These are phyloP conservation scores for Bjerkandera adusta DNA, from an alignment of 1,284 basidiomycete genomes.

Conservation along the genomic window DNA sequence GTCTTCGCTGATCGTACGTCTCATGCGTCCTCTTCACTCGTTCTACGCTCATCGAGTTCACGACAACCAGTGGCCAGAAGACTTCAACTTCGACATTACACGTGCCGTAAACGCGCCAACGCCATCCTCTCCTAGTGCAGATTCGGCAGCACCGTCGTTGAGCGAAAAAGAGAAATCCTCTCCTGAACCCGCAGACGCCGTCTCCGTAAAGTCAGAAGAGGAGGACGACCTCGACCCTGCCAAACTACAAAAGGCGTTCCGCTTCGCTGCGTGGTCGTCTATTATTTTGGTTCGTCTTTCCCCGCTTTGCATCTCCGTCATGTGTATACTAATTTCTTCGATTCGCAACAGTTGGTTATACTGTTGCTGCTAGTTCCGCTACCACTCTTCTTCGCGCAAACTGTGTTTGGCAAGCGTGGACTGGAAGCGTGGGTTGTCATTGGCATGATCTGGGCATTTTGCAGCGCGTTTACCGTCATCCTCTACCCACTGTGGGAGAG, in stretches of 20 bases:
- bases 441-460: constrained; percentile 83
- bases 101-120: constrained; percentile 69
- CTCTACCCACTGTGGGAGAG: constrained; percentile 88
- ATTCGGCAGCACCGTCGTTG: background rate
- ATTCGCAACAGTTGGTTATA: constrained; percentile 57
- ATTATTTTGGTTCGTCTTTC: constrained; percentile 54
- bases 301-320: background rate
- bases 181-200: constrained; percentile 28
- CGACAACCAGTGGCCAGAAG: constrained; percentile 78
- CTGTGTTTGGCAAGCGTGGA: constrained; percentile 66
- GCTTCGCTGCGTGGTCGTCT: constrained; percentile 74
- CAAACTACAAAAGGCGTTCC: constrained; percentile 68
- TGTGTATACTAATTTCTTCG: background rate
- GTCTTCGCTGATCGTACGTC: constrained; percentile 58
- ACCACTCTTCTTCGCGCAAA: constrained; percentile 79
- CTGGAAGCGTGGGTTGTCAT: constrained; percentile 78
- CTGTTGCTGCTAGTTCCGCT: constrained; percentile 76
- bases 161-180: constrained; percentile 13
- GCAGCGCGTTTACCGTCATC: constrained; percentile 72
- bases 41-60: background rate
- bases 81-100: constrained; percentile 80
- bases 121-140: background rate
- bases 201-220: constrained; percentile 36
- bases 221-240: constrained; percentile 61
- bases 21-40: background rate